These are phyloP conservation scores for Pharus latifolius DNA, from an alignment of 176 grass and related monocot species.

Conservation along the genomic window DNA sequence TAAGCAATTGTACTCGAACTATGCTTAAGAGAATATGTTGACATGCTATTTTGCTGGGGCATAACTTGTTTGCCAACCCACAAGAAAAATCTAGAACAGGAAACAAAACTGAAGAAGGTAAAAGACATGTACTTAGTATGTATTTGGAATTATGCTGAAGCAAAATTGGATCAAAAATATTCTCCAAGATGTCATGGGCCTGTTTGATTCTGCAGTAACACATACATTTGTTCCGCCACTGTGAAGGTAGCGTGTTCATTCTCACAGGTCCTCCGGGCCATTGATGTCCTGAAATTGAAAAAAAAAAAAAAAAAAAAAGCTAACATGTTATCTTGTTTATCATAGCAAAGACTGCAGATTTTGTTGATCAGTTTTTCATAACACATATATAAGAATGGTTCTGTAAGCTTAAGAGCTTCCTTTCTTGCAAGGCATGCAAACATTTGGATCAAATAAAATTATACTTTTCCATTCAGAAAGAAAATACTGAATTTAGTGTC, in stretches of 20 bases:
- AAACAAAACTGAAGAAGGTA: background rate
- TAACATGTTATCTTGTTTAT: background rate
- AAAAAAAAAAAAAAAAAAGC: too few relatives aligned
- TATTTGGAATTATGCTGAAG: background rate
- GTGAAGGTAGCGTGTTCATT: background rate
- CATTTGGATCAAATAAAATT: background rate
- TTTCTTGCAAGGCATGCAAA: background rate
- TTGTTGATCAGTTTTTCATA: too few relatives aligned
- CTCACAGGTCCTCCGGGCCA: constrained; percentile 22
- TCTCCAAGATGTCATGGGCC: constrained; percentile 10
- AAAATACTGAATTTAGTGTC: background rate
- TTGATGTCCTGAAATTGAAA: constrained; percentile 46
- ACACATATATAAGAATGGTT: too few relatives aligned
- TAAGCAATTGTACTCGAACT: background rate
- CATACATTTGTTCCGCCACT: background rate
- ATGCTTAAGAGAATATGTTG: background rate
- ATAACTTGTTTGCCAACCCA: background rate
- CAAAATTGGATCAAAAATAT: constrained; percentile 9
- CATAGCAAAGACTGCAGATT: too few relatives aligned
- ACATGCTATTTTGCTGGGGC: background rate
- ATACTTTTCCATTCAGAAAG: background rate
- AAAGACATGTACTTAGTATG: background rate
- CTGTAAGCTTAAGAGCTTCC: constrained; percentile 5
- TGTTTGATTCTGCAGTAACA: constrained; percentile 7
- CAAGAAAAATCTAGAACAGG: background rate